phyloP scores from a whole-genome alignment of 139 green algal species.

The Auxenochlorella pyrenoidosa region DNA sequence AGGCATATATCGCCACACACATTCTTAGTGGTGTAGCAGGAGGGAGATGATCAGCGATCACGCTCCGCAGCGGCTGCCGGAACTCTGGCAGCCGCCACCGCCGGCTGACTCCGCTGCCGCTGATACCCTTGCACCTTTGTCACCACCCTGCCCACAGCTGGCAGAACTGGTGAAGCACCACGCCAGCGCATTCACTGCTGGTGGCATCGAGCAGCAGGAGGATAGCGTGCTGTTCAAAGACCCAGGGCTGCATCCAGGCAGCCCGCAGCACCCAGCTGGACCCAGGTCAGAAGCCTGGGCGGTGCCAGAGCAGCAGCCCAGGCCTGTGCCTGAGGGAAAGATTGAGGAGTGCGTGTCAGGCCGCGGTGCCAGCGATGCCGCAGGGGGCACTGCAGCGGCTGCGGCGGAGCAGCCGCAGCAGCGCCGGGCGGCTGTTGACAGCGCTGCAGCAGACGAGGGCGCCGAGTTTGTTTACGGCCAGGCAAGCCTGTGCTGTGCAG shows the following conservation, averaged over 20 bases:
- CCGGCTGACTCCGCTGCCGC: neutral
- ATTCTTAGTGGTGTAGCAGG: neutral
- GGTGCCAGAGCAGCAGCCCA: neutral
- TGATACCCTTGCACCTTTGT: neutral
- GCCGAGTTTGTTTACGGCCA: slow-evolving; percentile 1
- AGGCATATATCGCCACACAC: too few relatives aligned
- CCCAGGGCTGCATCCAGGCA: slow-evolving; percentile 8
- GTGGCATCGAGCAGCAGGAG: neutral
- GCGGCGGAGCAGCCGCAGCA: neutral
- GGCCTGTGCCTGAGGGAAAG: too few relatives aligned
- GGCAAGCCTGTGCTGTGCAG: neutral
- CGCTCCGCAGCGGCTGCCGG: neutral
- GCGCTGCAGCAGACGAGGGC: neutral
- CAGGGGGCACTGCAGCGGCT: neutral
- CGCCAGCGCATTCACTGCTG: neutral
- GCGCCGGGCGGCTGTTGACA: neutral
- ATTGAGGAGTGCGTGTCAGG: neutral
- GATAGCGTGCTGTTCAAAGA: neutral
- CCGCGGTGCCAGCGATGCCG: neutral
- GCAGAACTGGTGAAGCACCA: neutral
- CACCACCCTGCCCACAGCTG: neutral
- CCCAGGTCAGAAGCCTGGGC: neutral
- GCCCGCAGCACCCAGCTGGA: neutral
- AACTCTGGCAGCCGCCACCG: neutral
- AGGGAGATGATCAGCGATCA: neutral